Evolutionary conservation across 2,329 filamentous ascomycete species (phyloP).

Genomic region (Cordyceps sp.): DNA sequence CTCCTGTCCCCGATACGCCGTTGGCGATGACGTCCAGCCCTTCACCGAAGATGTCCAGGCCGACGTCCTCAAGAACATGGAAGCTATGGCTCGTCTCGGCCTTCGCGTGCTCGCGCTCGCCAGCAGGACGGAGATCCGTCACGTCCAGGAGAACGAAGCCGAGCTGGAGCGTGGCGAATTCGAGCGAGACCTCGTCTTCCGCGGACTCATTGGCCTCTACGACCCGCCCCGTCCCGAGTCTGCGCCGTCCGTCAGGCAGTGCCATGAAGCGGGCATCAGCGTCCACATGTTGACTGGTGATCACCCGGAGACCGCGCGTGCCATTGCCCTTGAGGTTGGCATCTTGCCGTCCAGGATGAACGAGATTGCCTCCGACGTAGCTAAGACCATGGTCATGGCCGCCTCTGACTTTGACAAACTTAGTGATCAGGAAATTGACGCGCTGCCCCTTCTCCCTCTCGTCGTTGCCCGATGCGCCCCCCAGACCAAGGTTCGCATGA

Average conservation of each 20-base stretch:
- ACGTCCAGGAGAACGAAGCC: constrained; percentile 17
- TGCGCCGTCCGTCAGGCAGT: constrained; percentile 36
- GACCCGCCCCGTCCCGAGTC: constrained; percentile 56
- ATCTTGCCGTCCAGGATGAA: constrained; percentile 38
- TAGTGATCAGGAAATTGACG: constrained; percentile 45
- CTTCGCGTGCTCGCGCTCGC: constrained; percentile 55
- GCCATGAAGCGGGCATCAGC: constrained; percentile 43
- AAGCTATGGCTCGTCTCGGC: constrained; percentile 46
- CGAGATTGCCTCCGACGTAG: constrained; percentile 33
- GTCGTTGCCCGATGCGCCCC: constrained; percentile 57
- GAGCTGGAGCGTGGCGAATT: constrained; percentile 35
- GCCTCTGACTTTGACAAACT: constrained; percentile 52
- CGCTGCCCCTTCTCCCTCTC: constrained; percentile 43
- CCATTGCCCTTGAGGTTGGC: constrained; percentile 46
- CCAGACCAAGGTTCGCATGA: constrained; percentile 59
- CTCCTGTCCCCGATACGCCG: constrained; percentile 37
- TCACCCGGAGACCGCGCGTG: constrained; percentile 46
- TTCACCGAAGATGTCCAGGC: constrained; percentile 36
- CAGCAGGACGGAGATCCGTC: constrained; percentile 24
- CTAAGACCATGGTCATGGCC: constrained; percentile 47
- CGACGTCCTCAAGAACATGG: constrained; percentile 50
- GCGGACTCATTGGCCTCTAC: constrained; percentile 56
- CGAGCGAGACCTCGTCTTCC: constrained; percentile 46
- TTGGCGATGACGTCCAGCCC: constrained; percentile 23
- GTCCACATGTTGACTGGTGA: constrained; percentile 60